Evolutionary conservation across 768 basidiomycete species (phyloP).

Genomic region (Suillus paluster): DNA sequence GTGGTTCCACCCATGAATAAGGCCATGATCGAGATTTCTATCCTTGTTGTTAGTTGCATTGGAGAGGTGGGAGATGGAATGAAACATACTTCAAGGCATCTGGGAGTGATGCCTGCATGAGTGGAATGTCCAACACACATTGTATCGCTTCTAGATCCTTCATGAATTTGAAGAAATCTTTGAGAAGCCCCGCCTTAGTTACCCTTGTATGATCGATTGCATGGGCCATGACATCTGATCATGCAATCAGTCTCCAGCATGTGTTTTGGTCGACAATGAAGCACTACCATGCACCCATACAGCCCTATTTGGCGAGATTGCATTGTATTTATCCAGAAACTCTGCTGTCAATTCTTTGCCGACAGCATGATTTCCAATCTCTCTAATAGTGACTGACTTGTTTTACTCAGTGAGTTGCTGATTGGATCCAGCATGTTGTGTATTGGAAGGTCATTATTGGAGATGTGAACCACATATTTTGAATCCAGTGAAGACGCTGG

Average conservation of each 20-base stretch:
- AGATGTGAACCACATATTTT: neutral
- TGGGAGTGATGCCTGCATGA: neutral
- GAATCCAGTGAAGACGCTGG: neutral
- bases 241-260: neutral
- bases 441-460: neutral
- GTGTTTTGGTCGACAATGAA: too few relatives aligned
- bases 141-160: neutral
- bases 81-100: neutral
- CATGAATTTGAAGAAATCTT: neutral
- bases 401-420: neutral
- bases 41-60: neutral
- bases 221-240: neutral
- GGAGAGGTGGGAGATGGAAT: rapidly evolving
- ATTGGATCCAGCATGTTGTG: neutral
- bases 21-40: neutral
- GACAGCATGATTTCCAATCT: neutral
- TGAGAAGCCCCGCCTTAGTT: neutral
- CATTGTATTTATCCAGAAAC: neutral
- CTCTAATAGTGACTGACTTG: neutral
- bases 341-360: neutral
- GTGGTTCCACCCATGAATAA: neutral
- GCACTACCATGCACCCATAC: neutral
- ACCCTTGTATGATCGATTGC: neutral
- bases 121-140: neutral
- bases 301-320: neutral